Evolutionary conservation across 495 filamentous ascomycete genomes (phyloP).

Genomic region (Pseudomonodictys pantanalensis): DNA sequence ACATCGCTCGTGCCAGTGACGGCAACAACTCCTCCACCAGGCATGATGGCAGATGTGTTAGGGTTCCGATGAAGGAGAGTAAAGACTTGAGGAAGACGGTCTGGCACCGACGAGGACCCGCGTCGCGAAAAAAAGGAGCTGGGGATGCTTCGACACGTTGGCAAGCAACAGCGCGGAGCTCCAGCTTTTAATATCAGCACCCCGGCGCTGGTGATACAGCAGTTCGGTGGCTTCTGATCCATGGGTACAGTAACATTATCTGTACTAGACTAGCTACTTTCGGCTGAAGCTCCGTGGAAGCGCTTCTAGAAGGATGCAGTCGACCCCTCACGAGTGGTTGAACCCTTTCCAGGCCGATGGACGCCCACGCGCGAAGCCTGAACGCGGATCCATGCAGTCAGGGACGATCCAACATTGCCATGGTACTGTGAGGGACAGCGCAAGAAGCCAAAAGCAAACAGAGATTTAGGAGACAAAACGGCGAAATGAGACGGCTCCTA

Average conservation of each 20-base stretch:
- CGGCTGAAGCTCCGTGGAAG: conserved; percentile 21
- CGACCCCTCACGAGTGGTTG: not conserved
- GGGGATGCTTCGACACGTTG: conserved; percentile 23
- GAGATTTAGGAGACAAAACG: not conserved
- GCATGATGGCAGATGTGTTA: conserved; percentile 30
- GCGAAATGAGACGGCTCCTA: not conserved
- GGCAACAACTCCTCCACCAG: conserved; percentile 36
- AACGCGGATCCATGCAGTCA: not conserved
- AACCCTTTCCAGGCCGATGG: conserved; percentile 10
- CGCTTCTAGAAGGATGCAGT: conserved; percentile 33
- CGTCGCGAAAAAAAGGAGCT: conserved; percentile 14
- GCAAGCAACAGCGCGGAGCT: conserved; percentile 1
- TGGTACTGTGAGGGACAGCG: too few species aligned
- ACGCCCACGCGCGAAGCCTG: not conserved
- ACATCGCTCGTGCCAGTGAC: conserved; percentile 39
- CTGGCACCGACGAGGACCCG: conserved; percentile 11
- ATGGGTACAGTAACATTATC: conserved; percentile 35
- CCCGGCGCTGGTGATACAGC: conserved; percentile 30
- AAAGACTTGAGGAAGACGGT: conserved; percentile 13
- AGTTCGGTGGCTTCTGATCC: conserved; percentile 27
- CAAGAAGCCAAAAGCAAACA: not conserved
- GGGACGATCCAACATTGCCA: not conserved
- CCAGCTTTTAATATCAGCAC: conserved; percentile 24
- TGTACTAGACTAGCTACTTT: conserved; percentile 9
- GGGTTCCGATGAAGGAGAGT: conserved; percentile 2